Evolutionary conservation across 2,329 filamentous ascomycete species (phyloP), one percentile per base, ranked within the genome.

Genomic region (Aspergillus fumigatiaffinis): DNA sequence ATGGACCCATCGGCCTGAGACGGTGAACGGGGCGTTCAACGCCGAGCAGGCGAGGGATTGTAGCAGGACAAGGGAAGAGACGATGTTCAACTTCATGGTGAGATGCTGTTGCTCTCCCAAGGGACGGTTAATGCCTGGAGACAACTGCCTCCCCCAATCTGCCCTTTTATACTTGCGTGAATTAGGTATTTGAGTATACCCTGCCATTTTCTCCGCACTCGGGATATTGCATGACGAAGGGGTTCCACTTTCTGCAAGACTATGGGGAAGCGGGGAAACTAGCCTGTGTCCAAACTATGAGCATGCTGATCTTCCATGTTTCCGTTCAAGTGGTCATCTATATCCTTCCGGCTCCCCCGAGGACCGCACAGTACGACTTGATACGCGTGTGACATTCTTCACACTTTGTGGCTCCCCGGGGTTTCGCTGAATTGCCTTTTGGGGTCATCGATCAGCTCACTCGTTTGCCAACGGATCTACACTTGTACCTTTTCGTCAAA

Each of bases 1-100:
- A 4, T 72, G 59, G 20, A 79, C 71, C 73, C 73, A 77, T 65
- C 72, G 66, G 4, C 69, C 67, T 2, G 69, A 71, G 2, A 71
- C 72, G 17, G 58, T 58, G 12, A 72, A 55, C 3, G 70, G 69
- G 1, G 28, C 42, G 2, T 38, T 38, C 6, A 38, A 38, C 14
- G 32, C 32, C 2, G 32, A 17, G 14, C 32, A 38, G 32, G 32
- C 32, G 2, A 38, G 14, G 2, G 32, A 38, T 3, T 38, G 32
- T 38, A 38, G 32, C 14, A 38, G 32, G 32, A 38, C 3, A 17
- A 38, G 32, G 17, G 32, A 38, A 38, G 32, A n/a, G 32, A 38
- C 32, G 5, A 38, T 38, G 14, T 17, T 38, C 3, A 38, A 17
- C 32, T 17, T 38, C 32, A 38, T 38, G 14, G 14, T 17, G 32